Evolutionary conservation across 2,329 filamentous ascomycete genomes (phyloP), one percentile per base, ranked within the genome.

Genomic region (Microdochium trichocladiopsis): DNA sequence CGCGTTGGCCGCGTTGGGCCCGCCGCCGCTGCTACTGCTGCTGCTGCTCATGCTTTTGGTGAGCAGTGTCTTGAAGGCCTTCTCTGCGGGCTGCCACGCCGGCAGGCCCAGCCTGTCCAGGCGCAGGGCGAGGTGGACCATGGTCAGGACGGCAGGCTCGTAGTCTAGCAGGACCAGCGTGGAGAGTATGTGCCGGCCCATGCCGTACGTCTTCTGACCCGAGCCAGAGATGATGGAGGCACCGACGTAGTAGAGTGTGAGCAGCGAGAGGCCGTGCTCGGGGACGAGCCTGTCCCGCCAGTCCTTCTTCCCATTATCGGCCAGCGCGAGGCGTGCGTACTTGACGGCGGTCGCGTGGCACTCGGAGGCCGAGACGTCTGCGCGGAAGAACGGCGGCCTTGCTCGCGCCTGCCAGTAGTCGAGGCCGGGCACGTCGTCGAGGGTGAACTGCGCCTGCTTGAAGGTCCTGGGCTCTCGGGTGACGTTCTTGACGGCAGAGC

Each of bases 161-260:
- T 73, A 72, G 36, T 58, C 63, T 1, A 67, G 54, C 18, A 53
- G 48, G 9, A 62, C 61, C 10, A 67, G 65, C 2, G 66, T 64
- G 51, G 63, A 50, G 45, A 73, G 60, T 56, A 74, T 69, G 52
- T 70, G 64, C 4, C 59, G 50, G 11, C 61, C 63, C 2, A 73
- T 53, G 24, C 52, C 48, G 47, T 50, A 55, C 9, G 56, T 49
- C 9, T 47, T 49, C 0, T 49, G 51, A 1, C 43, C 48, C n/a
- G 57, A 49, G 25, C 48, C 43, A 24, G 47, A 22, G 14, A 58
- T 48, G 16, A 71, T 57, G 6, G 67, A 47, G 14, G 61, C 45
- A 22, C 61, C 68, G 1, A 64, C 53, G 52, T 63, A 63, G 57
- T 74, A 66, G 1, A 74, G 62, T 11, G 62, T 59, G 48, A 62